A percentile compares a stretch with the other conserved stretches of the same genome.
Evolutionary conservation across 2,329 filamentous ascomycete genomes (phyloP).

Genomic region (Fusarium sp.): DNA sequence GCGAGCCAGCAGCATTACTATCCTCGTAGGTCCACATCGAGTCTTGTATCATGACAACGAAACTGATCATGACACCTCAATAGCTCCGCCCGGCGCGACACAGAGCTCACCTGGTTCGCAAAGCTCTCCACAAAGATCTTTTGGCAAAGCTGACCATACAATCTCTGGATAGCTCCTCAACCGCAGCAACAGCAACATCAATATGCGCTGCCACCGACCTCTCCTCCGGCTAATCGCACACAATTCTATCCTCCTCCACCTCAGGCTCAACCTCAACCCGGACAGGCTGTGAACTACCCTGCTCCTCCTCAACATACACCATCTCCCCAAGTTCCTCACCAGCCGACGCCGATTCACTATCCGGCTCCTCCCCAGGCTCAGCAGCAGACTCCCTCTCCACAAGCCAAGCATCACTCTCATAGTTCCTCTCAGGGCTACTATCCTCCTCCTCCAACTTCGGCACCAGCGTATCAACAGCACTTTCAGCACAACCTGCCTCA

Average conservation of each 20-base stretch:
- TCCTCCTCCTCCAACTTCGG: slow-evolving; percentile 37
- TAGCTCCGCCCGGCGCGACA: slow-evolving; percentile 54
- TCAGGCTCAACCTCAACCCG: slow-evolving; percentile 45
- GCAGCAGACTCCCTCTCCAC: slow-evolving; percentile 37
- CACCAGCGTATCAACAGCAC: slow-evolving; percentile 36
- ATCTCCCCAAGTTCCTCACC: slow-evolving; percentile 37
- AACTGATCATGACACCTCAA: slow-evolving; percentile 36
- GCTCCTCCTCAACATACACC: slow-evolving; percentile 40
- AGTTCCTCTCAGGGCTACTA: slow-evolving; percentile 28
- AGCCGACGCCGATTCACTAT: slow-evolving; percentile 27
- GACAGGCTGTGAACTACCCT: slow-evolving; percentile 41
- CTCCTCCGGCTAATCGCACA: slow-evolving; percentile 56
- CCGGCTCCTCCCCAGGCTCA: slow-evolving; percentile 36
- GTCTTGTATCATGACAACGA: slow-evolving; percentile 22
- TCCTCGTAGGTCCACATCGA: slow-evolving; percentile 52
- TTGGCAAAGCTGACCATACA: slow-evolving; percentile 18
- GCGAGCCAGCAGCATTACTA: slow-evolving; percentile 56
- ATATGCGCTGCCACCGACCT: slow-evolving; percentile 59
- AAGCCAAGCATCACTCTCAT: slow-evolving; percentile 38
- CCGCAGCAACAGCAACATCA: slow-evolving; percentile 47
- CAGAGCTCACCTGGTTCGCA: slow-evolving; percentile 43
- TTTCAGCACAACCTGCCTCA: slow-evolving; percentile 39
- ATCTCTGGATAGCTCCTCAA: slow-evolving; percentile 31
- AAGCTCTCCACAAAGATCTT: neutral
- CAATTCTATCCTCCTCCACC: slow-evolving; percentile 58